Evolutionary conservation across 345 rosid species (phyloP).

Genomic region (Eutrema heterophyllum): DNA sequence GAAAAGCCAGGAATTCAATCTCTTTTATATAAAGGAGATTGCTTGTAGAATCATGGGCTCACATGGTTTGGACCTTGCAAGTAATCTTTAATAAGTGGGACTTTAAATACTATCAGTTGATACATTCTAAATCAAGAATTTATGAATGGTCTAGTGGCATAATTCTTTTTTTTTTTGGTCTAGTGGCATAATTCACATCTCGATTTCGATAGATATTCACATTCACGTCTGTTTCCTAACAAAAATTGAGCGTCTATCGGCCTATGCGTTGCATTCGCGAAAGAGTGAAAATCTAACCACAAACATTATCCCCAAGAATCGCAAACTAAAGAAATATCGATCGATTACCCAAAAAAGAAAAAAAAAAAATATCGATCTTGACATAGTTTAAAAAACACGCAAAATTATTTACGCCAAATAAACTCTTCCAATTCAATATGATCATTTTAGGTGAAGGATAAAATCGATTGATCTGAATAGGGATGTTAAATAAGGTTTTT

Average conservation of each 20-base stretch:
- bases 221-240: not conserved
- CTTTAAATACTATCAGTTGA: not conserved
- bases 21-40: not conserved
- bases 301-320: too few relatives aligned
- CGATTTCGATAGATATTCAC: not conserved
- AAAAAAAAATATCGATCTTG: too few relatives aligned
- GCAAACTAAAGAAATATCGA: too few relatives aligned
- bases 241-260: too few relatives aligned
- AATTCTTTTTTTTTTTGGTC: too few relatives aligned
- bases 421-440: not conserved
- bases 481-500: too few relatives aligned
- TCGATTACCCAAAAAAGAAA: too few relatives aligned
- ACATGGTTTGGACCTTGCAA: not conserved
- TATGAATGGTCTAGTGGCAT: not conserved
- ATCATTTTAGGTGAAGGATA: not conserved
- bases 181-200: not conserved
- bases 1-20: too few relatives aligned
- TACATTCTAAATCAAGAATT: not conserved
- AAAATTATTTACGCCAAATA: not conserved
- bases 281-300: too few relatives aligned
- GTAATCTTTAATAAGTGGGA: not conserved
- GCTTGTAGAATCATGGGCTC: slow-evolving; percentile 1
- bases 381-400: too few relatives aligned
- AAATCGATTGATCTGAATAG: not conserved
- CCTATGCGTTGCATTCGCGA: too few relatives aligned